Evolutionary conservation across 2,329 filamentous ascomycete genomes (phyloP).

Genomic region (Paradendryphiella salina): DNA sequence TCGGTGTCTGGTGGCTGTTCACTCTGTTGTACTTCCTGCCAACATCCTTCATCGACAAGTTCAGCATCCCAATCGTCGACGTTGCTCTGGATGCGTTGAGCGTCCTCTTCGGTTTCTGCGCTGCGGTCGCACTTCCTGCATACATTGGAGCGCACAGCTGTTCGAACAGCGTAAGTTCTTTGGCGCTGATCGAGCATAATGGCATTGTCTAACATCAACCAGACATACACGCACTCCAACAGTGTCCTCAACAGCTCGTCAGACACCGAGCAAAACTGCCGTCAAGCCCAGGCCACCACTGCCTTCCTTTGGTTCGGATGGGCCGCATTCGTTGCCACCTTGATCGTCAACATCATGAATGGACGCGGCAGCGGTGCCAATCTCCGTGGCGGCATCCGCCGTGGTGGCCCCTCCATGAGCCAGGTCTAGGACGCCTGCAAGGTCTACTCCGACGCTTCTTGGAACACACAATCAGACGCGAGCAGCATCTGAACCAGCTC

Average conservation of each 20-base stretch:
- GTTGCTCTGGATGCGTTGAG: conserved; percentile 62
- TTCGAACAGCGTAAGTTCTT: conserved; percentile 56
- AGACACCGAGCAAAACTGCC: conserved; percentile 67
- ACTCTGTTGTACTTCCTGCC: conserved; percentile 65
- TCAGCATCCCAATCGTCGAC: conserved; percentile 58
- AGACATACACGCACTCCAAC: conserved; percentile 53
- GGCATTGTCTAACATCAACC: background rate
- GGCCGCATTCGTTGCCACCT: conserved; percentile 59
- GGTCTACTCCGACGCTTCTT: conserved; percentile 29
- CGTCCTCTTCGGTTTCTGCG: conserved; percentile 70
- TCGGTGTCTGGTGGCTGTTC: conserved; percentile 67
- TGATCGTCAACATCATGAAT: conserved; percentile 59
- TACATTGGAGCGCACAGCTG: conserved; percentile 72
- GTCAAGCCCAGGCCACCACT: conserved; percentile 72
- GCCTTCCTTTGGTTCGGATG: conserved; percentile 83
- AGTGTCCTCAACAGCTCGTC: conserved; percentile 66
- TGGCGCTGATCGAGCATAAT: background rate
- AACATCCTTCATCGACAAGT: conserved; percentile 57
- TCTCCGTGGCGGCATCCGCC: conserved; percentile 54
- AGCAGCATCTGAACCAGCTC: conserved; percentile 11
- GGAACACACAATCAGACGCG: conserved; percentile 32
- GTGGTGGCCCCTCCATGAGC: conserved; percentile 57
- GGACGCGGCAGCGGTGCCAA: conserved; percentile 54
- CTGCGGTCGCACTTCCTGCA: conserved; percentile 69
- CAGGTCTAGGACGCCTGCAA: conserved; percentile 54